Evolutionary conservation across 1,139 yeast genomes (phyloP), one percentile per base, ranked within the genome.

Genomic region (Debaryomyces fabryi): DNA sequence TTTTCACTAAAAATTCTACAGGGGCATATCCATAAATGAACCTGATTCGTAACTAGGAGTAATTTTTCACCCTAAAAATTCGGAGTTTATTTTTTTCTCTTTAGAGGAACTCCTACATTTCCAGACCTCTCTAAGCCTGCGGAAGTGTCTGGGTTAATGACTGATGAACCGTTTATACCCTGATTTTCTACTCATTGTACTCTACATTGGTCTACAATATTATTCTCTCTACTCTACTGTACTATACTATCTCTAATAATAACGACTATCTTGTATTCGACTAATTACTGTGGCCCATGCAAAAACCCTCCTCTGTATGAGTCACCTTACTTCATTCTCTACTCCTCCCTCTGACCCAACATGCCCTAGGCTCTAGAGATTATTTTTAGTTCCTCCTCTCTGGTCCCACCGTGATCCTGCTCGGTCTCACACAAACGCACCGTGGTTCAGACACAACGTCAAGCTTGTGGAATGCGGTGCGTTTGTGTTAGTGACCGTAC

Each of bases 1-100:
- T 24, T 24, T 37, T 37, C 40, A 37, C 30, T 24, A 35, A 35
- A 34, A 35, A 16, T 35, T 35, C 38, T 35, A 35, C 38, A 35
- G 38, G 38, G 38, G 38, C 24, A 35, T 35, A 35, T 35, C 35
- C 38, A 35, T 35, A 35, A 20, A 16, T 7, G 16, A 35, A n/a
- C 38, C 38, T 20, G 38, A 35, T 35, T 35, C 40, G 42, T 39
- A 39, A 39, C 42, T 27, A 38, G 41, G 41, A 38, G 34, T 25
- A 39, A 39, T 27, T 39, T 39, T 39, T 39, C 35, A 39, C 35
- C 16, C 34, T 16, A 39, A 39, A 23, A 27, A 39, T 12, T 39
- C 34, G 42, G 42, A 39, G 32, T 39, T 27, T 27, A 13, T 39
- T 39, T 39, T 39, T 39, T 39, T 39, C 30, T 27, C 30, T 27